Evolutionary conservation across 2,329 filamentous ascomycete species (phyloP), one percentile per base, ranked within the genome.

Genomic region (Pseudopithomyces maydicus): DNA sequence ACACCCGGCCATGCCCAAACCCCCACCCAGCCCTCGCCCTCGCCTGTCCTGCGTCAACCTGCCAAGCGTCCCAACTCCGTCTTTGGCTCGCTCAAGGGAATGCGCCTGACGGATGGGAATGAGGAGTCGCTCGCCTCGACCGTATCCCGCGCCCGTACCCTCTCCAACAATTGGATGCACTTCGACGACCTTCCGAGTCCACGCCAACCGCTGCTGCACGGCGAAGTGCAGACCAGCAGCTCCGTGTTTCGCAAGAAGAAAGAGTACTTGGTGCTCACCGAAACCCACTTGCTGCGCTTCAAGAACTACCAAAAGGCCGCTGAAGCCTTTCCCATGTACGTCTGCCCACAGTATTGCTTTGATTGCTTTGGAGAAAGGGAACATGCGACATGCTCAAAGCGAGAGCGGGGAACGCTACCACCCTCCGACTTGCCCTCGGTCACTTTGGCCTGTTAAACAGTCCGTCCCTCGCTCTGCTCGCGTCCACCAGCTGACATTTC

Each of bases 231-330:
- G 74, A 90, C 86, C 12, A 86, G 85, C 47, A 87, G 84, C 54
- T 84, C 85, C 57, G 85, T 90, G 81, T 89, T 90, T 75, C 81
- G 88, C 70, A 90, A 89, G 77, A 89, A 88, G 77, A 88, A 84
- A 74, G 88, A 90, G 71, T 91, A 89, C 66, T 77, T 91, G 53
- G 88, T 90, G 14, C 78, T 91, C 62, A 91, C 88, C 6, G 88
- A 90, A 62, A 84, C 82, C 6, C 86, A 90, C 71, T 76, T 91
- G 54, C 76, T 90, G 53, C 82, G 88, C 12, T 90, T 88, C 78
- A 89, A 90, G 73, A 88, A 79, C 66, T 86, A 89, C 63, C 77
- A 80, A 43, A 88, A 88, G 70, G 88, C 88, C 12, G 80, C 82
- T 26, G 88, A 90, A 56, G 78, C 81, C 38, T 90, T 90, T 64